Conservation (phyloP, 306 rosid species). For the Prunus mira region DNA sequence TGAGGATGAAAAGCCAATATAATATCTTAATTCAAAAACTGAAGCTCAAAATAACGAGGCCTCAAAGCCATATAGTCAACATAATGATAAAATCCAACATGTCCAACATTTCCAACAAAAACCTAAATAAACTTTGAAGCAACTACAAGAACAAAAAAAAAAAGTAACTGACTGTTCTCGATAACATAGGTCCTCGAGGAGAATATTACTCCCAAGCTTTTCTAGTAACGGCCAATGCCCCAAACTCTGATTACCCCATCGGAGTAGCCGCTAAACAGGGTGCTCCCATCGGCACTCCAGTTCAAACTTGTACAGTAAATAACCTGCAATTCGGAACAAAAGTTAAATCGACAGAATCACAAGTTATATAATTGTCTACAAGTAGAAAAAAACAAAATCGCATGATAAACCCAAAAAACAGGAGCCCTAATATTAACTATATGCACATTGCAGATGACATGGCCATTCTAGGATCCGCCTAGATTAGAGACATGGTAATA, state of each 20-base stretch:
- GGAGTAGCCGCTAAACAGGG: constrained; percentile 90
- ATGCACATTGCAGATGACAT: too few species aligned
- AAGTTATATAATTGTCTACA: not conserved
- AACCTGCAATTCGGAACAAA: constrained; percentile 35
- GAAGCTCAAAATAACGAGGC: constrained; percentile 35
- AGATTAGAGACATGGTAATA: too few species aligned
- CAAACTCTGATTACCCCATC: constrained; percentile 95
- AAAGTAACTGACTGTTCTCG: constrained; percentile 38
- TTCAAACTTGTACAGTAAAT: constrained; percentile 86
- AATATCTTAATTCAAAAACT: constrained; percentile 22
- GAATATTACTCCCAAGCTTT: constrained; percentile 10
- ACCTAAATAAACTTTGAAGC: constrained; percentile 26
- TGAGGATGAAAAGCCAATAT: constrained; percentile 2
- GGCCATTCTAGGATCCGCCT: too few species aligned
- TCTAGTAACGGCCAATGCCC: constrained; percentile 77
- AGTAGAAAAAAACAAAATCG: not conserved
- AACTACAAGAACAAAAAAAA: constrained; percentile 24
- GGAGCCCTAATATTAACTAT: not conserved
- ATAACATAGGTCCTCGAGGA: constrained; percentile 19
- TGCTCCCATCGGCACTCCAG: constrained; percentile 98
- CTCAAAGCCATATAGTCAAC: constrained; percentile 46
- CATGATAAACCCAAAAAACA: not conserved
- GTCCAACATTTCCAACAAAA: constrained; percentile 35
- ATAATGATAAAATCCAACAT: constrained; percentile 29
- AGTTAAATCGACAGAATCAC: not conserved